A percentile compares a stretch with the other conserved stretches of the same genome.
These are phyloP conservation scores for Phlegmacium glaucopus DNA, from an alignment of 768 basidiomycete species.

Conservation along the genomic window DNA sequence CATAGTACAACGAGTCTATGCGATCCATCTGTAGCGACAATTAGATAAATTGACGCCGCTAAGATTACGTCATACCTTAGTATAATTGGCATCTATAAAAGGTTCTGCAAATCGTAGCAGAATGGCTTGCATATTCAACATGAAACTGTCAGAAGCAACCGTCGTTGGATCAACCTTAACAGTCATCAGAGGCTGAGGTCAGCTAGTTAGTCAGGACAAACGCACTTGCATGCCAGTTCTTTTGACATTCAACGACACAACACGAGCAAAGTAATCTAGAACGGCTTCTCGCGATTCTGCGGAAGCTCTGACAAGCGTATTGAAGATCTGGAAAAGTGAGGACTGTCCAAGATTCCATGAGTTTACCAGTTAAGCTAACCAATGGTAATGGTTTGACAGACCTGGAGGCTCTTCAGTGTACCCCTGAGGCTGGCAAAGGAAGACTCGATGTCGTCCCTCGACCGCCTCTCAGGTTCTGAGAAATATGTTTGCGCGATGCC, in stretches of 20 bases:
- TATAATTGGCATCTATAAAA: conserved; percentile 88
- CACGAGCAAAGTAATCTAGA: conserved; percentile 75
- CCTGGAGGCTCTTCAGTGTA: conserved; percentile 83
- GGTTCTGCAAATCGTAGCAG: conserved; percentile 87
- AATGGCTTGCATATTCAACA: conserved; percentile 86
- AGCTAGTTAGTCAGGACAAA: neutral
- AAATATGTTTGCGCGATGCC: conserved; percentile 77
- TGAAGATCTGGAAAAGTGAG: conserved; percentile 85
- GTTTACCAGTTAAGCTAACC: neutral
- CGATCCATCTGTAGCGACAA: conserved; percentile 67
- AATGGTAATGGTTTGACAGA: conserved; percentile 20
- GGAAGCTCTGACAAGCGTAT: conserved; percentile 82
- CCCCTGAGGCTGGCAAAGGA: conserved; percentile 84
- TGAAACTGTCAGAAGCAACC: conserved; percentile 88
- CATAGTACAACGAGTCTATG: conserved; percentile 83
- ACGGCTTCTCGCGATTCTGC: conserved; percentile 78
- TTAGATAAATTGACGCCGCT: neutral
- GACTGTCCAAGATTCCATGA: conserved; percentile 22
- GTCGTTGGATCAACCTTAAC: conserved; percentile 76
- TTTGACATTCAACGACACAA: conserved; percentile 73
- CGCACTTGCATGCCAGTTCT: conserved; percentile 86
- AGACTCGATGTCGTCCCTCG: conserved; percentile 72
- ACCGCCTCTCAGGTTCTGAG: conserved; percentile 76
- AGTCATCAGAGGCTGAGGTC: neutral
- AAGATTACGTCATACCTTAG: conserved; percentile 55